Conservation (phyloP, 495 filamentous ascomycete genomes). For the Trichoderma orchidacearum region DNA sequence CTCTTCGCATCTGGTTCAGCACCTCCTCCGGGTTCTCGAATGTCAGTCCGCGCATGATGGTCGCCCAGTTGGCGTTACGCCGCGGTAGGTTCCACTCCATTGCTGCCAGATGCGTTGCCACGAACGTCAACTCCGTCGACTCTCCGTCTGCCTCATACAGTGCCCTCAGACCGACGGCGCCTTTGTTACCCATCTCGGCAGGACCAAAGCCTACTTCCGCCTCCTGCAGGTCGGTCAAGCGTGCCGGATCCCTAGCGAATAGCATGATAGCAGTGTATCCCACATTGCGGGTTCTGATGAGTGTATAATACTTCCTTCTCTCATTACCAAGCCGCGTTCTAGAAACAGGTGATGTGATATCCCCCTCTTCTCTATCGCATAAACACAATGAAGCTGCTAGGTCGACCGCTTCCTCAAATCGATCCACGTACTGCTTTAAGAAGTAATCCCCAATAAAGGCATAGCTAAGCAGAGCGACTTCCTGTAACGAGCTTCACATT, state of each 20-base stretch:
- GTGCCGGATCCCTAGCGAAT: slow-evolving; percentile 46
- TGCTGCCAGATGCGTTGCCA: slow-evolving; percentile 79
- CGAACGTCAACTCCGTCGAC: slow-evolving; percentile 59
- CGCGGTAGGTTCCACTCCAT: slow-evolving; percentile 59
- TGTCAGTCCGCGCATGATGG: slow-evolving; percentile 62
- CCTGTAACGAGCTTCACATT: slow-evolving; percentile 59
- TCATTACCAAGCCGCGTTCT: not conserved
- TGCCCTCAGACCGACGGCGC: slow-evolving; percentile 68
- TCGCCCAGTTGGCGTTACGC: slow-evolving; percentile 76
- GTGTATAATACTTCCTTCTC: slow-evolving; percentile 23
- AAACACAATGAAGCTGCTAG: slow-evolving; percentile 36
- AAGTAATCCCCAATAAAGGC: slow-evolving; percentile 78
- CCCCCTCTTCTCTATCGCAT: slow-evolving; percentile 2
- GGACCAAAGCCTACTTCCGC: slow-evolving; percentile 72
- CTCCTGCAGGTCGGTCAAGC: slow-evolving; percentile 46
- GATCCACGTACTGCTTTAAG: slow-evolving; percentile 60
- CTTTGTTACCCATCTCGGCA: slow-evolving; percentile 87
- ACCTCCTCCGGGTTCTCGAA: slow-evolving; percentile 39
- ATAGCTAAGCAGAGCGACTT: slow-evolving; percentile 72
- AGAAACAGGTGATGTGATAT: not conserved
- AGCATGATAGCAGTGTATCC: slow-evolving; percentile 86
- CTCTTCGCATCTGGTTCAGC: slow-evolving; percentile 5
- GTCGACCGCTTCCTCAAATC: slow-evolving; percentile 53
- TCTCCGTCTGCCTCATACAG: slow-evolving; percentile 27
- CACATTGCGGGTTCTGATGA: slow-evolving; percentile 47